A percentile compares a stretch with the other conserved stretches of the same genome.
Evolutionary conservation across 2,329 filamentous ascomycete genomes (phyloP).

Genomic region (Fusarium burgessii): DNA sequence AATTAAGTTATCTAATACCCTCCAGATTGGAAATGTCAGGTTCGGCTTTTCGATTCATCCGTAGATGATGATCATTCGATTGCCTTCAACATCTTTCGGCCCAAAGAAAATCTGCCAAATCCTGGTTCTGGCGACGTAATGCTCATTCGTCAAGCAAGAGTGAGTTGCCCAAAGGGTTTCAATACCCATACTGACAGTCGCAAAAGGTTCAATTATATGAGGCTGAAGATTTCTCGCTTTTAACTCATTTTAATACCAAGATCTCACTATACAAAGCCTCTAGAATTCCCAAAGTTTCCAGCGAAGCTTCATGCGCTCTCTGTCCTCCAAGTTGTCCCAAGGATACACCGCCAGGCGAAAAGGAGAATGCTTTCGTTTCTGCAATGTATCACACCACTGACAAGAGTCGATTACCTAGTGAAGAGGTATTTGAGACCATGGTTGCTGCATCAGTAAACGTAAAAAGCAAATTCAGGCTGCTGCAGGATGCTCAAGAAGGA

Average conservation of each 20-base stretch:
- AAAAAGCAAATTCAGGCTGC: slow-evolving; percentile 70
- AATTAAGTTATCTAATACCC: slow-evolving; percentile 8
- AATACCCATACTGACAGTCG: slow-evolving; percentile 14
- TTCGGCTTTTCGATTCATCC: slow-evolving; percentile 71
- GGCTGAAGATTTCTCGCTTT: slow-evolving; percentile 54
- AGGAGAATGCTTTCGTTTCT: slow-evolving; percentile 60
- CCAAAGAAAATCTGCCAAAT: slow-evolving; percentile 61
- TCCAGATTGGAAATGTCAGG: slow-evolving; percentile 69
- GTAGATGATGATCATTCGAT: slow-evolving; percentile 58
- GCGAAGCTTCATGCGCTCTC: slow-evolving; percentile 52
- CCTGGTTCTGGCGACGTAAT: slow-evolving; percentile 56
- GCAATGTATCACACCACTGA: slow-evolving; percentile 60
- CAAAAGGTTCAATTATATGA: slow-evolving; percentile 57
- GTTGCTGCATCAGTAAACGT: slow-evolving; percentile 56
- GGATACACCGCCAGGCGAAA: slow-evolving; percentile 33
- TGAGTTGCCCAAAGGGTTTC: slow-evolving; percentile 46
- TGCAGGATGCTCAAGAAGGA: slow-evolving; percentile 70
- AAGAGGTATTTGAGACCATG: slow-evolving; percentile 57
- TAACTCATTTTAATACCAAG: slow-evolving; percentile 57
- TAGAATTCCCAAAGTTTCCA: slow-evolving; percentile 51
- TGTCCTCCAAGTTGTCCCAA: slow-evolving; percentile 34
- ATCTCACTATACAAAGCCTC: slow-evolving; percentile 58
- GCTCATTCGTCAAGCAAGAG: slow-evolving; percentile 66
- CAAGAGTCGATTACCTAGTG: slow-evolving; percentile 58
- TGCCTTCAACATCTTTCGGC: slow-evolving; percentile 71